A percentile compares a stretch with the other conserved stretches of the same genome.
phyloP scores from a whole-genome alignment of 208 protist genomes.

The Leishmania mexicana region DNA sequence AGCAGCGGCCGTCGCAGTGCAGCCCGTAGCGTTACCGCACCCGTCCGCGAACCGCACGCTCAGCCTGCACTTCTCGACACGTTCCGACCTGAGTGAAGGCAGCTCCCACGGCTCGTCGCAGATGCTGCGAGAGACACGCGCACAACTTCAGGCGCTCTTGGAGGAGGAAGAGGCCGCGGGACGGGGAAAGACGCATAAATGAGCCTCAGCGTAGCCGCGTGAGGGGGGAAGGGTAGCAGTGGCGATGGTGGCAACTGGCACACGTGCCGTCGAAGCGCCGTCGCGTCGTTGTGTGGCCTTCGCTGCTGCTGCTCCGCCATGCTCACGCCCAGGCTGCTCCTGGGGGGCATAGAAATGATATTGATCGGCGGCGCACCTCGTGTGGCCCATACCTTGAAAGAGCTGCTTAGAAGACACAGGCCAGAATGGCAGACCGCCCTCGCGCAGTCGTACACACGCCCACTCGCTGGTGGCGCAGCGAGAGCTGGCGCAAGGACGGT shows the following conservation, averaged over 20 bases:
- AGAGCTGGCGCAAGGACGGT: not conserved
- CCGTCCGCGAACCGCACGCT: not conserved
- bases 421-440: not conserved
- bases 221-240: not conserved
- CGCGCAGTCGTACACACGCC: not conserved
- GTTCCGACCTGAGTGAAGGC: conserved; percentile 28
- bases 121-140: conserved; percentile 71
- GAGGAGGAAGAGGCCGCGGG: conserved; percentile 52
- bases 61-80: conserved; percentile 24
- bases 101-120: conserved; percentile 49
- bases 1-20: not conserved
- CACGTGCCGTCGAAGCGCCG: not conserved
- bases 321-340: not conserved
- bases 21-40: not conserved
- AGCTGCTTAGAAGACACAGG: not conserved
- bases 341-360: not conserved
- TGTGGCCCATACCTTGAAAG: not conserved
- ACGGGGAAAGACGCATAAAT: conserved; percentile 6
- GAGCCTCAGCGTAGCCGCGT: not conserved
- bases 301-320: not conserved
- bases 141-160: conserved; percentile 61
- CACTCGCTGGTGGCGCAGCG: not conserved
- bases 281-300: not conserved
- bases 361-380: not conserved
- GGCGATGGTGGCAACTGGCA: not conserved